phyloP scores from a whole-genome alignment of 306 rosid species.

The Vicia villosa region DNA sequence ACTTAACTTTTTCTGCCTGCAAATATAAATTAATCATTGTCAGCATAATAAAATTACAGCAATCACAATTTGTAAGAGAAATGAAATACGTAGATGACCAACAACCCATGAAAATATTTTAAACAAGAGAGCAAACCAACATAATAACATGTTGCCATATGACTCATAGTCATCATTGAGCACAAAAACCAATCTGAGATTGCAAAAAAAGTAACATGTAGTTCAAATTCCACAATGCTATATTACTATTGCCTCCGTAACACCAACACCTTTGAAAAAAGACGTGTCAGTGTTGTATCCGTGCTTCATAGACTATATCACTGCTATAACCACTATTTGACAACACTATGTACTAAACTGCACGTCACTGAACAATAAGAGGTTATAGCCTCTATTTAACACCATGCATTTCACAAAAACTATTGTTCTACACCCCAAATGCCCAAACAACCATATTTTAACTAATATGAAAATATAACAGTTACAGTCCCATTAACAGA shows the following conservation, averaged over 20 bases:
- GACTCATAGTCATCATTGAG: not conserved
- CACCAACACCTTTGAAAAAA: too few species aligned
- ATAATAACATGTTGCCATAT: too few species aligned
- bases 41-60: slow-evolving; percentile 26
- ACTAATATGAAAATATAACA: not conserved
- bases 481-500: not conserved
- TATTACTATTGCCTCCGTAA: too few species aligned
- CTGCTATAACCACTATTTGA: not conserved
- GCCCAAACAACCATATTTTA: not conserved
- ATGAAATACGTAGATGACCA: not conserved
- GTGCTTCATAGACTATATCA: too few species aligned
- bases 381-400: not conserved
- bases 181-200: slow-evolving; percentile 7
- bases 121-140: not conserved
- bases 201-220: not conserved
- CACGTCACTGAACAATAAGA: not conserved
- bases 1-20: too few species aligned
- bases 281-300: too few species aligned
- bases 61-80: not conserved
- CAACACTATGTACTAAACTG: not conserved
- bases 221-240: not conserved
- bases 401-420: slow-evolving; percentile 1
- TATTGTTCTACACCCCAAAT: slow-evolving; percentile 1
- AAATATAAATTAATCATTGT: too few species aligned
- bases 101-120: not conserved